These are phyloP conservation scores for Phaeosphaeriaceae sp. DNA, from an alignment of 2,329 filamentous ascomycete genomes.

Conservation along the genomic window DNA sequence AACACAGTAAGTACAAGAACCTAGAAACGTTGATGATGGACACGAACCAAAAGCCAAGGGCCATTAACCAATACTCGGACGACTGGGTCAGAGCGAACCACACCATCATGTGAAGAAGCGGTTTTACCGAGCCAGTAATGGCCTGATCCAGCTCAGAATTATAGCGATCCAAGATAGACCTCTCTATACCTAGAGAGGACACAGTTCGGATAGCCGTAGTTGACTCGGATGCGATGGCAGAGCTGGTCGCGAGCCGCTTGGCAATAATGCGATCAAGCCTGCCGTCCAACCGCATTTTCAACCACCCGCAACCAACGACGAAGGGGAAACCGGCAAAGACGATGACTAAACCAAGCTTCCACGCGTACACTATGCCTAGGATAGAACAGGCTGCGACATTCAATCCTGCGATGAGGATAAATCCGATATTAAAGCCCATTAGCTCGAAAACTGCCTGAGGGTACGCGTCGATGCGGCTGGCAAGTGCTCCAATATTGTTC, in stretches of 20 bases:
- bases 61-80: slow-evolving; percentile 75
- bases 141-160: slow-evolving; percentile 66
- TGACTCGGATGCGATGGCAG: slow-evolving; percentile 54
- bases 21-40: neutral
- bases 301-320: slow-evolving; percentile 53
- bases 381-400: slow-evolving; percentile 13
- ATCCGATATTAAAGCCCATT: slow-evolving; percentile 19
- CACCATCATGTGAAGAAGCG: slow-evolving; percentile 29
- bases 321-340: slow-evolving; percentile 15
- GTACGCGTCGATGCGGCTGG: slow-evolving; percentile 58
- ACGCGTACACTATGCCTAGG: slow-evolving; percentile 16
- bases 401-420: slow-evolving; percentile 13
- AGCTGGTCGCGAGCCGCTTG: slow-evolving; percentile 70
- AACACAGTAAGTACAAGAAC: neutral
- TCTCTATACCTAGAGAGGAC: slow-evolving; percentile 83
- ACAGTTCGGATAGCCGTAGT: slow-evolving; percentile 77
- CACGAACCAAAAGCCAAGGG: slow-evolving; percentile 79
- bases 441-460: slow-evolving; percentile 49
- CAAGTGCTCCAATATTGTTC: slow-evolving; percentile 85
- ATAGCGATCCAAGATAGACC: slow-evolving; percentile 63
- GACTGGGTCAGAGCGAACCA: slow-evolving; percentile 85
- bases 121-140: slow-evolving; percentile 14
- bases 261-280: slow-evolving; percentile 56
- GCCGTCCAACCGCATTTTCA: slow-evolving; percentile 78
- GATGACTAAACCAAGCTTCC: slow-evolving; percentile 21